phyloP scores from a whole-genome alignment of 345 rosid genomes.

The Sonneratia alba region DNA sequence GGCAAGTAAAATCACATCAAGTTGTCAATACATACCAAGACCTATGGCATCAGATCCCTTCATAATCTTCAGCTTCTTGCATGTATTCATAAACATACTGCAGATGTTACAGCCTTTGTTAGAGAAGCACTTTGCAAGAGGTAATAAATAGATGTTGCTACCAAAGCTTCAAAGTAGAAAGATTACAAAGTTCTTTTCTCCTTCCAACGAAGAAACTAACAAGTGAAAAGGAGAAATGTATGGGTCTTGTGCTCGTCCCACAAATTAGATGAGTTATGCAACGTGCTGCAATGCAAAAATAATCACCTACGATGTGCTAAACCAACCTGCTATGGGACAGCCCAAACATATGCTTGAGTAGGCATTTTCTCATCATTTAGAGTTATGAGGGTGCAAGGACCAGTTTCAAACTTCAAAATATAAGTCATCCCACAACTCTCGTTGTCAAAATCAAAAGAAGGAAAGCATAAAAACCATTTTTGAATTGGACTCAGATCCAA shows the following conservation, averaged over 20 bases:
- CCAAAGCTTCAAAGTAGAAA: background rate
- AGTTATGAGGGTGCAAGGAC: background rate
- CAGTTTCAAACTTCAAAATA: background rate
- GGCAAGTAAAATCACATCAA: background rate
- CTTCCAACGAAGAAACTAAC: background rate
- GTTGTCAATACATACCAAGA: slow-evolving; percentile 39
- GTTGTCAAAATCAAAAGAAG: too few species aligned
- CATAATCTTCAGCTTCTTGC: slow-evolving; percentile 70
- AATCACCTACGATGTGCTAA: background rate
- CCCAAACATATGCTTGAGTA: too few species aligned
- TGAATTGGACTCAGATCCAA: too few species aligned
- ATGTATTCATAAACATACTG: slow-evolving; percentile 72
- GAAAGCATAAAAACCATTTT: too few species aligned
- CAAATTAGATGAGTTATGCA: background rate
- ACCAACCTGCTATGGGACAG: too few species aligned
- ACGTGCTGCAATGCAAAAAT: background rate
- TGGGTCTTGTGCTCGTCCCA: background rate
- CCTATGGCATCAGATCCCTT: slow-evolving; percentile 86
- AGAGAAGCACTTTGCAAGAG: background rate
- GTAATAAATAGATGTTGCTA: background rate
- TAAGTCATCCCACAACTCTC: too few species aligned
- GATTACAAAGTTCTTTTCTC: background rate
- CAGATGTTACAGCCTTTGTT: background rate
- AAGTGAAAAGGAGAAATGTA: background rate
- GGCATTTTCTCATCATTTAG: background rate